Conservation (phyloP, 2,329 filamentous ascomycete genomes). For the Colletotrichum lupini region DNA sequence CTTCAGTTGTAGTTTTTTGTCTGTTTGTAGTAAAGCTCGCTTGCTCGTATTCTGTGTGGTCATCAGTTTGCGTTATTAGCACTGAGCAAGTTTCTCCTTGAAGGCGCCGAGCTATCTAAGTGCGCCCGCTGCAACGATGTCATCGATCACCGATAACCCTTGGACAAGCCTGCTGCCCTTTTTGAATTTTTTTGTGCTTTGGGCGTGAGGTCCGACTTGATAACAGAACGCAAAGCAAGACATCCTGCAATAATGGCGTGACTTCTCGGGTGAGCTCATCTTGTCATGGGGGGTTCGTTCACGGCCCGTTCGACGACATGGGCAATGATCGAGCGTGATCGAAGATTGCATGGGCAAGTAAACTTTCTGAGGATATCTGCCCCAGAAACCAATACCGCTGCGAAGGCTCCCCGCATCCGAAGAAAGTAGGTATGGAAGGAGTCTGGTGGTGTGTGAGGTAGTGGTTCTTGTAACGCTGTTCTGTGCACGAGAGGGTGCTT, state of each 20-base stretch:
- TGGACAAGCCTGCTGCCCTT: background rate
- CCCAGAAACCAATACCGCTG: background rate
- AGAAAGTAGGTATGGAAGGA: slow-evolving; percentile 7
- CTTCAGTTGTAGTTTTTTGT: background rate
- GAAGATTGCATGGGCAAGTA: slow-evolving; percentile 1
- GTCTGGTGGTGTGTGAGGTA: background rate
- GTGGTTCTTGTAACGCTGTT: background rate
- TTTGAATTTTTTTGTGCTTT: background rate
- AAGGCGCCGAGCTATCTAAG: background rate
- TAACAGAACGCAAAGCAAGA: background rate
- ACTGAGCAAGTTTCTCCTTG: background rate
- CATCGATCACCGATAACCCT: background rate
- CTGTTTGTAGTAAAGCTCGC: background rate
- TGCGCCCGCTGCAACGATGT: background rate
- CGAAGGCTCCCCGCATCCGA: slow-evolving; percentile 12
- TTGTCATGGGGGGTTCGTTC: slow-evolving; percentile 8
- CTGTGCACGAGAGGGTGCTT: background rate
- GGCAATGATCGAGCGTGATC: background rate
- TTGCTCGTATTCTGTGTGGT: background rate
- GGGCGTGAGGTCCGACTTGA: background rate
- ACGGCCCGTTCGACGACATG: background rate
- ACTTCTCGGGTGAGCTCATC: slow-evolving; percentile 9
- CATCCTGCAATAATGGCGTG: slow-evolving; percentile 10
- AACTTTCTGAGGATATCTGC: slow-evolving; percentile 4
- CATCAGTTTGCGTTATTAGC: background rate